Base-by-base conservation (phyloP, 441 rosid genomes). In the Eruca vesicaria region DNA sequence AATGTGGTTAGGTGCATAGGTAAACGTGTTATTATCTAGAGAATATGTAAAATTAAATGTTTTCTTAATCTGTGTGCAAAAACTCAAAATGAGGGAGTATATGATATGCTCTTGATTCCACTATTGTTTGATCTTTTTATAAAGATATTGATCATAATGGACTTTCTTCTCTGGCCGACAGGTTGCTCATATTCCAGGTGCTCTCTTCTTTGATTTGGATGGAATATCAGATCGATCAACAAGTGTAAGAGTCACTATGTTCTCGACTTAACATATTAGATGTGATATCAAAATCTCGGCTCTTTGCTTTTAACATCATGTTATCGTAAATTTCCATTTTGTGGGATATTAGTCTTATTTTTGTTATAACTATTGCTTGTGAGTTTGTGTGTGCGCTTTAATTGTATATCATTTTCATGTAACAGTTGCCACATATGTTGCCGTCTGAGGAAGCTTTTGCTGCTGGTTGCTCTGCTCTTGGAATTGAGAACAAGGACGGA, bases 171-270 rank as follows among this genome's bases (percentile, higher is more conserved):
- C 12, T 63, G 4, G 3, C 20, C 53, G 74, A 65, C 83, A 94
- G 98, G 97, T 88, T 78, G 96, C 98, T 80, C 98, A 94, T 72
- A 92, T 94, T 81, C 97, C 98, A 7, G 93, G 97, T 71, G 89
- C 97, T 60, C 88, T 92, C 74, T 94, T 90, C 89, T 92, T 94
- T 69, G 91, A 94, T 74, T 73, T 94, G 69, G 98, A 94, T 84
- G 97, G 98, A 72, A 92, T 92, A 81, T 64, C 88, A 31, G 97
- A 92, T 80, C 91, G 75, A 77, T 80, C 82, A 23, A 80, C 92
- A 61, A 88, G 85, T 72, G 98, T 94, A 76, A 83, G 86, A 69
- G 43, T 62, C 59, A 3, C 29, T 66, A 14, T 67, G 18, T 55
- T 62, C 16, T 38, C 18, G 41, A n/a, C 9, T 66, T n/a, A n/a